Evolutionary conservation across 768 basidiomycete species (phyloP), one percentile per base, ranked within the genome.

Genomic region (Exsudoporus frostii): DNA sequence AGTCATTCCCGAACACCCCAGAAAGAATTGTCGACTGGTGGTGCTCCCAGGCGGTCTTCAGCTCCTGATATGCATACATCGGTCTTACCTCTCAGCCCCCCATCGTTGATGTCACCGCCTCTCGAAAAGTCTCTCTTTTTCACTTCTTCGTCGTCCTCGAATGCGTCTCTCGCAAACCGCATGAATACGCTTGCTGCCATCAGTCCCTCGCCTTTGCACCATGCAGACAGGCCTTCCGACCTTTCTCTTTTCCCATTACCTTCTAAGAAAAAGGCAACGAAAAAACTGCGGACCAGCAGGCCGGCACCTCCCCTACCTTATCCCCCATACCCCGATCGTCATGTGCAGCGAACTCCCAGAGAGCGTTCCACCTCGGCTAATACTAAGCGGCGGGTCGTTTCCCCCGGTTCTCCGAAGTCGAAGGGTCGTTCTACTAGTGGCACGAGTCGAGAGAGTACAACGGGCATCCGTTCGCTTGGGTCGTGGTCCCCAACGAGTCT

Each of bases 121-220:
- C 71, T 87, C 50, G 78, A 83, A 50, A 77, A 73, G 25, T 73
- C 75, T 25, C 72, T 87, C 27, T 82, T 79, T 59, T 86, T 87
- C 57, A 76, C 76, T 1, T 64, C 49, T 4, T 29, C 64, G 1
- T 14, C 50, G 27, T 59, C 61, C 14, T 57, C 58, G 25, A 57
- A 54, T 5, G 22, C 27, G 7, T 65, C 68, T 15, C 52, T 70
- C 9, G 42, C 50, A 13, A 20, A 52, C 9, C 43, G 40, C 20
- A 39, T 29, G 57, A 24, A 50, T 37, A 10, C 32, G 13, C 5
- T 47, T 34, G 41, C 41, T 6, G 5, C 33, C 24, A 27, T 40
- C 14, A 25, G 25, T 50, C 36, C 54, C 13, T 30, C 48, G 25
- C 39, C 44, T 40, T 24, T 13, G 0, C 55, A 9, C 24, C 39